A percentile compares a stretch with the other conserved stretches of the same genome.
phyloP scores from a whole-genome alignment of 441 rosid species.

The Pelargonium cotyledonis region DNA sequence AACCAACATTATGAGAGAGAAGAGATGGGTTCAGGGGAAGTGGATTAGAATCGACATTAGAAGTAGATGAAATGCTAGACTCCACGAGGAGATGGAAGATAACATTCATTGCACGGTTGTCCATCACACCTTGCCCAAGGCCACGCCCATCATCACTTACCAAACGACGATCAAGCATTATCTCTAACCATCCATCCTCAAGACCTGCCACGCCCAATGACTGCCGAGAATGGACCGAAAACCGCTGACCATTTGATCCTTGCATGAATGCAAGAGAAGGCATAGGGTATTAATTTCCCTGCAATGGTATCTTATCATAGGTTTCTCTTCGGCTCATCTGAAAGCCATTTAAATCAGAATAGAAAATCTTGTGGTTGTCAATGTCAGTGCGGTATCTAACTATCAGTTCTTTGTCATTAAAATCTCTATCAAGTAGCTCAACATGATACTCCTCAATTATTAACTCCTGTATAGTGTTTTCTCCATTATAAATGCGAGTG shows the following conservation, averaged over 20 bases:
- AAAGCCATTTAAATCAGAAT: conserved; percentile 91
- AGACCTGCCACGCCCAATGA: conserved; percentile 79
- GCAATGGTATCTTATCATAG: conserved; percentile 87
- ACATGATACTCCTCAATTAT: conserved; percentile 85
- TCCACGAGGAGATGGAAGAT: conserved; percentile 69
- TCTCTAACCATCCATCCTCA: conserved; percentile 81
- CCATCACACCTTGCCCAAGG: conserved; percentile 96
- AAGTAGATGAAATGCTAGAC: conserved; percentile 52
- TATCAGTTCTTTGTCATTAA: conserved; percentile 74
- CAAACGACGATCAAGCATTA: conserved; percentile 90
- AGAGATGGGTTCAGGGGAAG: conserved; percentile 71
- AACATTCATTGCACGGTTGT: conserved; percentile 75
- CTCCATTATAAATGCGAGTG: conserved; percentile 67
- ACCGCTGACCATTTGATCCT: conserved; percentile 74
- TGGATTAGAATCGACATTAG: conserved; percentile 37
- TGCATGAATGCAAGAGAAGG: conserved; percentile 87
- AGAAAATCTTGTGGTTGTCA: conserved; percentile 59
- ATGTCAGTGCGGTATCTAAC: conserved; percentile 76
- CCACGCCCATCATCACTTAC: conserved; percentile 90
- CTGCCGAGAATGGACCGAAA: conserved; percentile 82
- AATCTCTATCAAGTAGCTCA: conserved; percentile 64
- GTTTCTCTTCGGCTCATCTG: conserved; percentile 96
- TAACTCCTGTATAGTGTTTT: conserved; percentile 48
- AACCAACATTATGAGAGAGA: conserved; percentile 65
- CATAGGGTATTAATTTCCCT: conserved; percentile 98